Evolutionary conservation across 108 stramenopile species (phyloP).

Genomic region (Asterionellopsis glacialis): DNA sequence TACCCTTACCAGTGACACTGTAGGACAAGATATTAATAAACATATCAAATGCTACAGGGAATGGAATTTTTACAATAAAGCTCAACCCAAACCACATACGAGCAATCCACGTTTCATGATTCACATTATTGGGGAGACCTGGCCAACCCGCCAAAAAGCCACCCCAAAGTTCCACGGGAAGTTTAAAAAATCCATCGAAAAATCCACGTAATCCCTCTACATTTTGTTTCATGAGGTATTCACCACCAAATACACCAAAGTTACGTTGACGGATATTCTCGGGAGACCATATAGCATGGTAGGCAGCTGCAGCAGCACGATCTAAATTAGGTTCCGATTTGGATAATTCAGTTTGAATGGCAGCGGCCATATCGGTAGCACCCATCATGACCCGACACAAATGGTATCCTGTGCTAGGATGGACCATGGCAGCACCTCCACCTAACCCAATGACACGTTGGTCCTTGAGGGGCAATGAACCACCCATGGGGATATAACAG

Average conservation of each 20-base stretch:
- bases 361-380: constrained; percentile 65
- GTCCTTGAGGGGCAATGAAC: constrained; percentile 78
- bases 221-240: constrained; percentile 93
- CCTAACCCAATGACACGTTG: constrained; percentile 90
- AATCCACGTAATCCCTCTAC: constrained; percentile 90
- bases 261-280: constrained; percentile 82
- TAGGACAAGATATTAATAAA: constrained; percentile 49
- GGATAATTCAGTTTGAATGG: constrained; percentile 43
- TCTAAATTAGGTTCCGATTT: constrained; percentile 56
- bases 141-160: constrained; percentile 97
- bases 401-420: constrained; percentile 93
- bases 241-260: constrained; percentile 95
- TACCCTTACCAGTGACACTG: constrained; percentile 39
- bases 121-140: constrained; percentile 87
- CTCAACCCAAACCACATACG: constrained; percentile 84
- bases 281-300: constrained; percentile 89
- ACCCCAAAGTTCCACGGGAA: constrained; percentile 82
- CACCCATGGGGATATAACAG: constrained; percentile 88
- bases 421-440: constrained; percentile 89
- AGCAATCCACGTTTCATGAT: constrained; percentile 83
- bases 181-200: constrained; percentile 92
- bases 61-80: constrained; percentile 77
- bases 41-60: constrained; percentile 67
- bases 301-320: constrained; percentile 74
- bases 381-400: constrained; percentile 74